Evolutionary conservation across 75 land plant species (phyloP), one percentile per base, ranked within the genome.

Genomic region (Ceratopteris richardii): DNA sequence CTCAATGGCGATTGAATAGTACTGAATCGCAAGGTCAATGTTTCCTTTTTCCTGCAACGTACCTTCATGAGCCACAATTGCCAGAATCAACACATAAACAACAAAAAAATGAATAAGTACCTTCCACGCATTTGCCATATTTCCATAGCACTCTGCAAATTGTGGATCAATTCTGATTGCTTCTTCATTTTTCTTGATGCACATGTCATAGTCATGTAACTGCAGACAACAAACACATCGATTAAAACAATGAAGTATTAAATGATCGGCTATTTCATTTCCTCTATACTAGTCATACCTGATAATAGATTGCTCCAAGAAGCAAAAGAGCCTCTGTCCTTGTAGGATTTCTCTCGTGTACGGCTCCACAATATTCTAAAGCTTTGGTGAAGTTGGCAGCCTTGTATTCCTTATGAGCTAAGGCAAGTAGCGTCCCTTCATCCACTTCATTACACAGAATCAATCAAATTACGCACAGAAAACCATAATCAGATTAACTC

Each of bases 71-170:
- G 21, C 16, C 31, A 52, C 17, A 61, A 27, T 39, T 17, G 21
- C 23, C 11, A 25, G 37, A 20, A 42, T 46, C 21, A 50, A 22
- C 33, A 13, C 17, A 24, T n/a, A 33, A 12, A 25, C 21, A 30
- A 6, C 28, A 31, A 28, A 29, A 54, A 12, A 6, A 33, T 33
- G 37, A 33, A 33, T 33, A 9, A 9, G 37, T 74, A 87, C 99
- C 96, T 95, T 95, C 85, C 92, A 95, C n/a, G 99, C 99, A 84
- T 95, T 95, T 11, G 97, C 99, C 99, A 95, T 87, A 64, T 95
- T 95, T 11, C 99, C 99, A 80, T 80, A 90, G 67, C 97, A 95
- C 72, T 95, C 99, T 0, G 99, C 97, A 62, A 95, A 90, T 31
- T 77, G 78, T 1, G 88, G 96, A 19, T 95, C 84, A 55, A 95